These are phyloP conservation scores for Ogataea neopini DNA, from an alignment of 805 yeast species.

Conservation along the genomic window DNA sequence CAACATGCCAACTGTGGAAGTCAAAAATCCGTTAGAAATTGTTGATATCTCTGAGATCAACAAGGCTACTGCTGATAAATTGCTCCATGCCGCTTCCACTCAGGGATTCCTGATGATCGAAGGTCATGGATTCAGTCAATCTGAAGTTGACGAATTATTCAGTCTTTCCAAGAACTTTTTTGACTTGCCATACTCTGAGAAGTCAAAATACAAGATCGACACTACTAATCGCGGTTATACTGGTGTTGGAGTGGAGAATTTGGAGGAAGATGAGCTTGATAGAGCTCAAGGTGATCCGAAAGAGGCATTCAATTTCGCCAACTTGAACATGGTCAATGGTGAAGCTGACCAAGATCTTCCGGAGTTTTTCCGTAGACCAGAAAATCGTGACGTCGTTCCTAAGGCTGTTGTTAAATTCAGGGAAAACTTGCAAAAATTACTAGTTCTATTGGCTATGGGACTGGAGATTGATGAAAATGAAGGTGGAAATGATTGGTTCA, in stretches of 20 bases:
- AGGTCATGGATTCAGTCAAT: conserved; percentile 48
- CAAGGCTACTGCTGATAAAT: conserved; percentile 47
- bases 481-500: conserved; percentile 63
- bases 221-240: conserved; percentile 48
- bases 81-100: conserved; percentile 52
- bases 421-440: conserved; percentile 47
- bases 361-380: conserved; percentile 45
- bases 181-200: conserved; percentile 49
- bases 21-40: conserved; percentile 50
- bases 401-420: conserved; percentile 47
- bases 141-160: conserved; percentile 40
- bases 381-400: conserved; percentile 43
- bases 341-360: conserved; percentile 48
- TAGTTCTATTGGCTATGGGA: conserved; percentile 61
- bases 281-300: conserved; percentile 49
- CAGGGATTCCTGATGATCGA: conserved; percentile 54
- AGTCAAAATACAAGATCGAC: conserved; percentile 51
- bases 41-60: conserved; percentile 54
- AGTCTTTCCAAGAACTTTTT: conserved; percentile 30
- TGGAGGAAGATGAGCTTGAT: conserved; percentile 37
- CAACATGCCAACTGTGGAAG: conserved; percentile 20
- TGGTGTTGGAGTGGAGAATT: conserved; percentile 44
- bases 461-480: conserved; percentile 55
- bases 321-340: conserved; percentile 53
- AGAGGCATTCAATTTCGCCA: conserved; percentile 64